Base-by-base conservation (phyloP, 1,284 basidiomycete species). In the Leccinum discolor region DNA sequence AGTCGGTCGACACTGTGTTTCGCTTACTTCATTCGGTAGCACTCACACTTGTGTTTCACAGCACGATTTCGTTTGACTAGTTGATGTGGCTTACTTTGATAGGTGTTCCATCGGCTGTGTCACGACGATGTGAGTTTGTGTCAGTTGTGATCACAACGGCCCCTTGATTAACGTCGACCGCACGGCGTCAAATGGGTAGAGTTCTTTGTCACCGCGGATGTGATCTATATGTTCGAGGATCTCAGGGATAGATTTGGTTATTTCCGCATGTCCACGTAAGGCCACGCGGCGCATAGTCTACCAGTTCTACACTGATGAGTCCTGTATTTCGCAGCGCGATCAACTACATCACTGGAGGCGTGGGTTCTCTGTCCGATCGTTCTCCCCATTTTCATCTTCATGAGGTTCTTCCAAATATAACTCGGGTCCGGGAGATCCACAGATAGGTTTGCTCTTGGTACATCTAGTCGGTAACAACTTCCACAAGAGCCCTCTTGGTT, bases 181-280 rank as follows among this genome's bases (percentile, higher is more conserved):
- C 11, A 1, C 14, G 96, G 96, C 70, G 92, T 99, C 71, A 99
- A 99, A 81, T 93, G 95, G 91, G 89, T 99, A 59, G 98, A 97
- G 47, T 84, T 99, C 40, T 99, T 99, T 75, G 95, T 94, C 64
- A 99, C 95, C 1, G 92, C 94, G 4, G 83, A 99, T 60, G 95
- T 99, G 97, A 97, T 42, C 79, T 98, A 4, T 99, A 99, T 80
- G 99, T 97, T 99, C 66, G 96, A 99, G 77, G 98, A 99, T 75
- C 87, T 99, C 4, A 99, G 97, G 97, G 92, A 96, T 62, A 99
- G 98, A 80, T 96, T 99, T 77, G 98, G 98, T 12, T 96, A 99
- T 77, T 82, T 98, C 8, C 90, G 87, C 71, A 96, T 99, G 93
- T 87, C 95, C 44, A 83, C 63, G 94, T 96, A 79, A 71, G 92